Evolutionary conservation across 2,329 filamentous ascomycete genomes (phyloP), one percentile per base, ranked within the genome.

Genomic region (Colletotrichum sp.): DNA sequence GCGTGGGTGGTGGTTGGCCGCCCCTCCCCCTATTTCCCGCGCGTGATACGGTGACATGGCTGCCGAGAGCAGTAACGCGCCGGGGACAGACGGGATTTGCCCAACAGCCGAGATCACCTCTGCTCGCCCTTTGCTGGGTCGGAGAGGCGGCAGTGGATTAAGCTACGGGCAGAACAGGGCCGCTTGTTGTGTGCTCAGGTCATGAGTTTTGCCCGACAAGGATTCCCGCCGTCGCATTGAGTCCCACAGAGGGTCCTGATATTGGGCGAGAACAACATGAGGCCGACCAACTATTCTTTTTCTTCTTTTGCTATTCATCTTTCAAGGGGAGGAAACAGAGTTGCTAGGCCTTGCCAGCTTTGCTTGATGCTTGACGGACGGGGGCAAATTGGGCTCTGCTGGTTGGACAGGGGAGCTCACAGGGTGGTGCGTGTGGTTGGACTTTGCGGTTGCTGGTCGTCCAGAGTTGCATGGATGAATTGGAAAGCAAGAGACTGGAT

Each of bases 91-190:
- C 70, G 64, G 70, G 71, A 65, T 76, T 73, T 69, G 64, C 65
- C n/a, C 65, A 68, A 60, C 65, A 68, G 57, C 64, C 73, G 70
- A 74, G 59, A 69, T 65, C 70, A 75, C 44, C 15, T 55, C n/a
- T 55, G 63, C 63, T 66, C 16, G 59, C 57, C 44, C 30, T 36
- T 18, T 24, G 36, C 34, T 28, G 44, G 59, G 71, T 57, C 28
- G 18, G 66, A 34, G 44, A 48, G 67, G 59, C 36, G n/a, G 59
- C 16, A 52, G 68, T 74, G 72, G 72, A 66, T 71, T 15, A 36
- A 36, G 64, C n/a, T 28, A 60, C 30, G 22, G 71, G 34, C 65
- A 73, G 48, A 63, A 34, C 55, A 62, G 44, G 39, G 44, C 44
- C 44, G 44, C 44, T 52, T 52, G 62, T 64, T 64, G 48, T 36